A percentile compares a stretch with the other conserved stretches of the same genome.
phyloP scores from a whole-genome alignment of 129 eudicot genomes.

The Flaveria linearis region DNA sequence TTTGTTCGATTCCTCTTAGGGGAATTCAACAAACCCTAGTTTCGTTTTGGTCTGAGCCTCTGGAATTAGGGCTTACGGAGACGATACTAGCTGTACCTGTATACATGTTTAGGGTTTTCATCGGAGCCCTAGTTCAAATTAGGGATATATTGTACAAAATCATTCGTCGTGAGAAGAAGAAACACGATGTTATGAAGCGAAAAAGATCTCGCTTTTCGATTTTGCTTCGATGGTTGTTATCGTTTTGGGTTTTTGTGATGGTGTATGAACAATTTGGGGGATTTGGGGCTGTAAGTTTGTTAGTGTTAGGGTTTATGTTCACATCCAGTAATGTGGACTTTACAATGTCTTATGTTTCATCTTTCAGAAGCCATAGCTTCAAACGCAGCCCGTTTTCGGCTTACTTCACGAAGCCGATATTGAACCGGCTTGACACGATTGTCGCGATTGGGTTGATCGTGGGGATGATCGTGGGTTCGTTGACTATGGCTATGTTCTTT shows the following conservation, averaged over 20 bases:
- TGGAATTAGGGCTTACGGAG: constrained; percentile 79
- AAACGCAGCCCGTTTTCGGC: constrained; percentile 52
- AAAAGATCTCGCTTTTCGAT: constrained; percentile 66
- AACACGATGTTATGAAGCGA: constrained; percentile 21
- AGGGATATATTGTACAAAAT: constrained; percentile 41
- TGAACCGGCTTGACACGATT: constrained; percentile 62
- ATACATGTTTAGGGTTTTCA: constrained; percentile 62
- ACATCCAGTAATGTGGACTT: constrained; percentile 58
- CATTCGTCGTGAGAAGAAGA: constrained; percentile 45
- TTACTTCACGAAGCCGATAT: constrained; percentile 60
- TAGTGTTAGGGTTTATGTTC: constrained; percentile 74
- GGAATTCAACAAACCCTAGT: constrained; percentile 86
- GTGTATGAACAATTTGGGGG: constrained; percentile 73
- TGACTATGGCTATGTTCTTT: constrained; percentile 62
- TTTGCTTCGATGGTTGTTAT: constrained; percentile 69
- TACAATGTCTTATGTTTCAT: constrained; percentile 68
- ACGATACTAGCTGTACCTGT: constrained; percentile 80
- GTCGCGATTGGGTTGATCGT: constrained; percentile 85
- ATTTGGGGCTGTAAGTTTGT: constrained; percentile 56
- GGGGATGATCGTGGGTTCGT: constrained; percentile 69
- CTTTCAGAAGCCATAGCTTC: constrained; percentile 71
- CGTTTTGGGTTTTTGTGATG: constrained; percentile 84
- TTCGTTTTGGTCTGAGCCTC: constrained; percentile 83
- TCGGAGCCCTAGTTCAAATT: constrained; percentile 73
- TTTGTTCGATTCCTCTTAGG: constrained; percentile 89